Conservation (phyloP, 176 grass and related monocot species). For the Eleusine indica region DNA sequence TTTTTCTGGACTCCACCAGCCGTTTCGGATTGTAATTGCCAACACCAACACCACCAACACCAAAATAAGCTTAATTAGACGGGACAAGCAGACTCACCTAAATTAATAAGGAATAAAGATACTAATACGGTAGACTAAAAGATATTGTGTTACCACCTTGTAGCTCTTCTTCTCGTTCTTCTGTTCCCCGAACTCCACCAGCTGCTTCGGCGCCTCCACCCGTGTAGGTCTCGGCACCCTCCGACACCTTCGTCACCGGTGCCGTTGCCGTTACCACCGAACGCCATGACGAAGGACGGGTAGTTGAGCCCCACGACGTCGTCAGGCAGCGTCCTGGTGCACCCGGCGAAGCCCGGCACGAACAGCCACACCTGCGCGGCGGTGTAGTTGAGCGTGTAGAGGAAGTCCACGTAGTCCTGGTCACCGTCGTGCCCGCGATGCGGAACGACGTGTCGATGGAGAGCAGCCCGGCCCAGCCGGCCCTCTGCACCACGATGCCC, state of each 20-base stretch:
- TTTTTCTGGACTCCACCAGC: no score
- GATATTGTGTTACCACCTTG: slow-evolving; percentile 21
- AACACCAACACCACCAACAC: no score
- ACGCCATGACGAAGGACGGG: slow-evolving; percentile 51
- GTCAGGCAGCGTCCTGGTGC: slow-evolving; percentile 18
- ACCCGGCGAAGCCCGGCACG: background rate
- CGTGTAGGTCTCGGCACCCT: slow-evolving; percentile 43
- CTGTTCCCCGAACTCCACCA: slow-evolving; percentile 45
- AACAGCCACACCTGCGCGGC: slow-evolving; percentile 24
- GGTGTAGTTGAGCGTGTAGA: slow-evolving; percentile 25
- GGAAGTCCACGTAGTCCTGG: no score
- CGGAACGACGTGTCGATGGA: background rate
- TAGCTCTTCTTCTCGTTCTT: slow-evolving; percentile 46
- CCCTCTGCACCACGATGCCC: background rate
- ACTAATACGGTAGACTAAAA: no score
- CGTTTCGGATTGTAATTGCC: no score
- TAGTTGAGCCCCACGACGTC: slow-evolving; percentile 46
- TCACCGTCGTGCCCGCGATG: slow-evolving; percentile 1
- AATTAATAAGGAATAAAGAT: no score
- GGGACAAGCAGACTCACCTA: background rate
- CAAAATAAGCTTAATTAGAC: no score
- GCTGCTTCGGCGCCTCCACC: slow-evolving; percentile 28
- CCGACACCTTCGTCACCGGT: slow-evolving; percentile 45
- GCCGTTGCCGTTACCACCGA: background rate
- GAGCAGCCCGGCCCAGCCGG: slow-evolving; percentile 15